Evolutionary conservation across 495 filamentous ascomycete species (phyloP), one percentile per base, ranked within the genome.

Genomic region (Cercophora scortea): DNA sequence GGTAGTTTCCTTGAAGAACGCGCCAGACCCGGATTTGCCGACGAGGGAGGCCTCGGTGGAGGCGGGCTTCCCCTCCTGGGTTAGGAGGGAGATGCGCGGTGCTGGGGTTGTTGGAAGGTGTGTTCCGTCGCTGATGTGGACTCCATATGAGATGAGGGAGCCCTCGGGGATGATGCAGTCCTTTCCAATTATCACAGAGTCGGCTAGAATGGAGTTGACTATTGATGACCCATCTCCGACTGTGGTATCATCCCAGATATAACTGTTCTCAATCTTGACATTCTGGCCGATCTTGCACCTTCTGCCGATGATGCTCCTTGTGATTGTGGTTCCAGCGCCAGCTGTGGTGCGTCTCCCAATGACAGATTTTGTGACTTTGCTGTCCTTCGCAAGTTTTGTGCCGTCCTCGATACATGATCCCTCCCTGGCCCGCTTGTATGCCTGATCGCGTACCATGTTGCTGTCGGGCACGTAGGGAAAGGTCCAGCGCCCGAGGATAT

Each of bases 391-490:
- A 12, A 89, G 68, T 6, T 83, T 70, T 44, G 86, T 86, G 7
- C 82, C 86, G 51, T 86, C 81, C 45, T 88, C 89, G 19, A 90
- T 67, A 39, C 79, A 79, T 4, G 90, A 84, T 8, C 79, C 79
- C 46, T 86, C 77, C 62, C 86, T 87, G 54, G 81, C 83, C 43
- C 85, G 71, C 49, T 77, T 79, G 66, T 90, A 99, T 13, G 77
- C 82, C 58, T 95, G 89, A 8, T 81, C 86, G 2, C 79, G 74
- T 5, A 90, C 64, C 32, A 95, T 65, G 64, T 97, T 97, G 59
- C 81, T 92, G 54, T 95, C 91, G 3, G 93, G 94, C 55, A 85
- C 87, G 25, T 95, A 75, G n/a, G 94, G 93, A 56, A 91, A 91
- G n/a, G 90, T 81, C 88, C 89, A 96, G 42, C 91, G 79, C 25